Evolutionary conservation across 148 eudicot genomes (phyloP).

Genomic region (Camellia lanceoleosa): DNA sequence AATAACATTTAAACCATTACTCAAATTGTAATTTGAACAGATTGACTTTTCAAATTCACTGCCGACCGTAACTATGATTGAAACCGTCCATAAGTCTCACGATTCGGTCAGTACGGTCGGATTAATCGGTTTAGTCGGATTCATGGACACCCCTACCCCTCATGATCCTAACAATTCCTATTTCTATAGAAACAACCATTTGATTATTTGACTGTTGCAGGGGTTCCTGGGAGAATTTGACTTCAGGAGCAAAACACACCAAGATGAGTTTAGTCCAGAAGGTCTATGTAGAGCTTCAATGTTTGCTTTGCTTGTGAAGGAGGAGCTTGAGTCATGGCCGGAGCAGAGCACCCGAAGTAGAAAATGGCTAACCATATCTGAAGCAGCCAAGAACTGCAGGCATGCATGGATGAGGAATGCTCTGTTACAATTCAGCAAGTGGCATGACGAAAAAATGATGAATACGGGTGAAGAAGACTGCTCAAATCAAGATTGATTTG

Average conservation of each 20-base stretch:
- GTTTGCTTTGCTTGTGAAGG: conserved; percentile 55
- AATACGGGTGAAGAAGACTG: conserved; percentile 11
- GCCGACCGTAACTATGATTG: too few relatives aligned
- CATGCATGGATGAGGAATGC: conserved; percentile 63
- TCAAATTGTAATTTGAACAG: too few relatives aligned
- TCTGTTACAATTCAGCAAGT: conserved; percentile 42
- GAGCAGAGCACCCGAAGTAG: conserved; percentile 49
- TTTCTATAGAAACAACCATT: background rate
- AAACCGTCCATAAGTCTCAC: too few relatives aligned
- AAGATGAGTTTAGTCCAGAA: conserved; percentile 49
- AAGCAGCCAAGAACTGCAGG: conserved; percentile 48
- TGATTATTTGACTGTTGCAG: conserved; percentile 18
- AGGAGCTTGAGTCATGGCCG: conserved; percentile 59
- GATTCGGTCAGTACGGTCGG: too few relatives aligned
- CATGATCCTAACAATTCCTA: too few relatives aligned
- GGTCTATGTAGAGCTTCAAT: conserved; percentile 55
- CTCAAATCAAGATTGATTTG: conserved; percentile 21
- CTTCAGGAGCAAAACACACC: conserved; percentile 55
- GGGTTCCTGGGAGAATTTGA: conserved; percentile 42
- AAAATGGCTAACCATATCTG: conserved; percentile 42
- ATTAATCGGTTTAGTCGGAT: too few relatives aligned
- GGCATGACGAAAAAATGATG: conserved; percentile 32
- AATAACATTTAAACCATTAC: too few relatives aligned
- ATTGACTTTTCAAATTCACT: too few relatives aligned
- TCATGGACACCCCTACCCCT: too few relatives aligned